phyloP scores from a whole-genome alignment of 805 yeast genomes.

The Naumovozyma dairenensis region DNA sequence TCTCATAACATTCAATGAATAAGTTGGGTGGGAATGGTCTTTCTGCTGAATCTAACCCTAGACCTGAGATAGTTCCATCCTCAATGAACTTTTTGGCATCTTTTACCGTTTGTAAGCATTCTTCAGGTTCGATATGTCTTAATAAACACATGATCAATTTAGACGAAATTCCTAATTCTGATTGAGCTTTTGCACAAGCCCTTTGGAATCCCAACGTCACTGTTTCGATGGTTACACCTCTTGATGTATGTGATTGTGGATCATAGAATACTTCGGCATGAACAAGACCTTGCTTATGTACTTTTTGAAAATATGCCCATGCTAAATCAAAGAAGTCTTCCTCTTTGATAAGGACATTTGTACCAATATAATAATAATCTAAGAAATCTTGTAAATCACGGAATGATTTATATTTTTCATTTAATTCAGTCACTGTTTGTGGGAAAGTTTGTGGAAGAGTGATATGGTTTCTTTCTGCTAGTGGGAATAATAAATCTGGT shows the following conservation, averaged over 20 bases:
- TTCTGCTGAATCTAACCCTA: constrained; percentile 79
- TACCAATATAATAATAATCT: constrained; percentile 71
- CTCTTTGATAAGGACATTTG: constrained; percentile 60
- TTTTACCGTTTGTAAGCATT: constrained; percentile 49
- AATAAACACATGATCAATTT: constrained; percentile 74
- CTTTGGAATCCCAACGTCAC: constrained; percentile 58
- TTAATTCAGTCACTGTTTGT: constrained; percentile 43
- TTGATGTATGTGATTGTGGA: constrained; percentile 72
- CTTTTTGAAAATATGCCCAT: constrained; percentile 58
- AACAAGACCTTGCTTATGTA: constrained; percentile 45
- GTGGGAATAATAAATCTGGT: constrained; percentile 60
- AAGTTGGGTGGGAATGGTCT: constrained; percentile 66
- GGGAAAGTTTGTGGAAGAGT: constrained; percentile 57
- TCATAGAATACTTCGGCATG: constrained; percentile 78
- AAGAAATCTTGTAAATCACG: constrained; percentile 68
- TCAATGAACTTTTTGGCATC: constrained; percentile 42
- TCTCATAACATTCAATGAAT: constrained; percentile 52
- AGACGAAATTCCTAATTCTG: constrained; percentile 51
- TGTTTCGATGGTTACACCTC: constrained; percentile 49
- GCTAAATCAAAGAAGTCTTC: constrained; percentile 71
- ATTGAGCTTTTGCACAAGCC: constrained; percentile 56
- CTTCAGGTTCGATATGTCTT: constrained; percentile 58
- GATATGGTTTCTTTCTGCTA: constrained; percentile 58
- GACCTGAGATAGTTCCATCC: constrained; percentile 55
- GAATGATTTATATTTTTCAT: constrained; percentile 50